These are phyloP conservation scores for Tetrastigma voinierianum DNA, from an alignment of 164 flowering plant species.

Conservation along the genomic window DNA sequence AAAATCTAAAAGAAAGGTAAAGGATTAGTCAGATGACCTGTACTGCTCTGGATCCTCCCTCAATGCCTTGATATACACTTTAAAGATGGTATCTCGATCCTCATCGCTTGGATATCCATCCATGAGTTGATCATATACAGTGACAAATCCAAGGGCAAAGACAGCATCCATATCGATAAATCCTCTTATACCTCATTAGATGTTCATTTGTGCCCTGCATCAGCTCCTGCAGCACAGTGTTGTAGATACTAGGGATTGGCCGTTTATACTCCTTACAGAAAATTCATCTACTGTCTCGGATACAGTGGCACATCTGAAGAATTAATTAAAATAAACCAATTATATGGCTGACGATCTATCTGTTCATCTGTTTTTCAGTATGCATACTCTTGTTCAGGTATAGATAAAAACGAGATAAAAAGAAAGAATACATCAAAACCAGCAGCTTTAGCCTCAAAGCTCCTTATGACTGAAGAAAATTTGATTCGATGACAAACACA, in stretches of 20 bases:
- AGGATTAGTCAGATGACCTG: slow-evolving; percentile 21
- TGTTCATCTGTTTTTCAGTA: too few relatives aligned
- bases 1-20: neutral
- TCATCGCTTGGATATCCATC: slow-evolving; percentile 89
- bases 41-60: slow-evolving; percentile 89
- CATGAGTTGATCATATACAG: slow-evolving; percentile 92
- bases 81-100: slow-evolving; percentile 80
- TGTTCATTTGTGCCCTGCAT: slow-evolving; percentile 95
- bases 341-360: neutral
- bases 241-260: slow-evolving; percentile 93
- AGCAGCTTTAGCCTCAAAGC: too few relatives aligned
- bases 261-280: slow-evolving; percentile 77
- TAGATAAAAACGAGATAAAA: too few relatives aligned
- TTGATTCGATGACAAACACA: too few relatives aligned
- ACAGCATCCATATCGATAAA: slow-evolving; percentile 79
- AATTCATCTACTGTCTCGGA: slow-evolving; percentile 77
- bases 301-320: slow-evolving; percentile 72
- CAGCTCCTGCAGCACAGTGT: slow-evolving; percentile 83
- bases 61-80: slow-evolving; percentile 76
- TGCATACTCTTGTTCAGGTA: too few relatives aligned
- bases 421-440: too few relatives aligned
- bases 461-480: too few relatives aligned
- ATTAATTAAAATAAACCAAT: neutral
- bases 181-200: slow-evolving; percentile 76
- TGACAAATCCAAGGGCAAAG: slow-evolving; percentile 96